Base-by-base conservation (phyloP, 257 asterid genomes). In the Pogostemon cablin region DNA sequence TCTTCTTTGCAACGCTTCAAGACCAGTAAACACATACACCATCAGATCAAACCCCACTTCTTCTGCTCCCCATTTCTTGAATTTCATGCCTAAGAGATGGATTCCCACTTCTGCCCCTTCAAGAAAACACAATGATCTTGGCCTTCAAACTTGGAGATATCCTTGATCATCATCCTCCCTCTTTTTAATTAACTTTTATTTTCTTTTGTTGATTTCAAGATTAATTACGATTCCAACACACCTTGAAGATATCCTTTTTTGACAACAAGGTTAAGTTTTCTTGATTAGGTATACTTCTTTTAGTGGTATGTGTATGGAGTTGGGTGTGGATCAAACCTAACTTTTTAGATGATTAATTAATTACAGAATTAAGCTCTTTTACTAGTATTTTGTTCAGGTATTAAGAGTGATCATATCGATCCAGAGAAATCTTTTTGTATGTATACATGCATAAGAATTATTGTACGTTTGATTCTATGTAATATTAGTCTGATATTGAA, bases 41-140 rank as follows among this genome's bases (percentile, higher is more conserved):
- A 43, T 80, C 73, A 67, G 72, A 37, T 78, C 48, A 67, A 59
- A 5, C n/a, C 77, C 44, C 78, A 66, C 32, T 25, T 25, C 32
- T 25, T 25, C 32, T 25, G 17, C 11, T 55, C 76, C 0, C 12
- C 84, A 85, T 46, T 89, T 85, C 82, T 43, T 78, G 74, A 86
- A 85, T 69, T 78, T 77, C 75, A 69, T 85, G 84, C 91, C 93
- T 25, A 89, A 85, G 37, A 82, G 96, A 67, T 71, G 81, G 72
- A 76, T 89, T 17, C 96, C 96, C 0, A 80, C 84, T 17, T 89
- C 96, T 0, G 93, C 82, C 37, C 96, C 96, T 0, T 89, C 93
- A 2, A 82, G 91, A 74, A 89, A 85, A 55, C 96, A 89, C 83
- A 85, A 89, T 38, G 86, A 82, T 53, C 85, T 89, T 25, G 96